Evolutionary conservation across 768 basidiomycete genomes (phyloP).

Genomic region (Psilocybe azurescens): DNA sequence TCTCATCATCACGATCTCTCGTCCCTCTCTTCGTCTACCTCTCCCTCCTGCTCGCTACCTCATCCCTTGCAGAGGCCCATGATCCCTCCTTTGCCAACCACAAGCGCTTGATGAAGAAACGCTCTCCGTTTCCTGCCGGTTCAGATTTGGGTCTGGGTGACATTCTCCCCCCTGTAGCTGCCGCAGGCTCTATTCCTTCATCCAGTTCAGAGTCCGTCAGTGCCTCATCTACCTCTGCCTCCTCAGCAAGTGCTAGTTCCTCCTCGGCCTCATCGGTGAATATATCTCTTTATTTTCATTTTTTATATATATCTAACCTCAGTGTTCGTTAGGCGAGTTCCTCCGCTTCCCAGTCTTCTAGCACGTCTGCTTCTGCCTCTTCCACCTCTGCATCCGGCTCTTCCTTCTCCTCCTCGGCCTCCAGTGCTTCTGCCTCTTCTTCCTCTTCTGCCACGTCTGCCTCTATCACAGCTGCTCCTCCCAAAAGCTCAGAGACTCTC

Average conservation of each 20-base stretch:
- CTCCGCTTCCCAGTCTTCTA: constrained; percentile 14
- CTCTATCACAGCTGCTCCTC: constrained; percentile 18
- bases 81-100: constrained; percentile 49
- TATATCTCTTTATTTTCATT: not conserved
- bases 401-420: not conserved
- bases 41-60: constrained; percentile 53
- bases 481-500: constrained; percentile 23
- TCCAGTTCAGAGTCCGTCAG: constrained; percentile 15
- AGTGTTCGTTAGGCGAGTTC: not conserved
- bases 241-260: not conserved
- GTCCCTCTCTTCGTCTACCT: constrained; percentile 70
- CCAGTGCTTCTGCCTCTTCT: constrained; percentile 14
- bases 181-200: constrained; percentile 35
- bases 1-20: constrained; percentile 48
- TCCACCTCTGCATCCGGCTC: not conserved
- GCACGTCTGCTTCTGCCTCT: not conserved
- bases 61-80: constrained; percentile 50
- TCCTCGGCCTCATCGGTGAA: constrained; percentile 7
- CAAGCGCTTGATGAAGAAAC: constrained; percentile 75
- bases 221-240: constrained; percentile 12
- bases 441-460: constrained; percentile 16
- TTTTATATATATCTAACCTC: too few relatives aligned
- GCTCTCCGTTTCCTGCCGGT: constrained; percentile 39
- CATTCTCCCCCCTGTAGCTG: constrained; percentile 33
- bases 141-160: constrained; percentile 15